A percentile compares a stretch with the other conserved stretches of the same genome.
Evolutionary conservation across 805 yeast species (phyloP).

Genomic region (Zygotorulaspora florentina): DNA sequence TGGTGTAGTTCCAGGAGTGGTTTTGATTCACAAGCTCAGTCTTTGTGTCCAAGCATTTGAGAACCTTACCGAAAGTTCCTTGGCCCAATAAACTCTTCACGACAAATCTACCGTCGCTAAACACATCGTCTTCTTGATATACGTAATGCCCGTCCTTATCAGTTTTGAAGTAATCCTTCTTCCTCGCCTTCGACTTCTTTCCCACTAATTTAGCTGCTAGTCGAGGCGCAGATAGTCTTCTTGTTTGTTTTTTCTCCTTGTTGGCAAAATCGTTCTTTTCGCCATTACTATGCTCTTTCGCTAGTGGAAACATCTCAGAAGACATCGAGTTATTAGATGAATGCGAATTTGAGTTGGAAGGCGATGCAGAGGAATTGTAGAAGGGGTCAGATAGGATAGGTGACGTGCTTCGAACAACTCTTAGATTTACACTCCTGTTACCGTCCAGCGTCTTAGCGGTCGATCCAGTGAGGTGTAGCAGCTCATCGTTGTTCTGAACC

Average conservation of each 20-base stretch:
- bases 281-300: not conserved
- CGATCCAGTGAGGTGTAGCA: slow-evolving; percentile 32
- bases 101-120: slow-evolving; percentile 62
- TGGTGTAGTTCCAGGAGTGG: slow-evolving; percentile 9
- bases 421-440: slow-evolving; percentile 25
- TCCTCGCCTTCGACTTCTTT: slow-evolving; percentile 11
- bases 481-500: slow-evolving; percentile 31
- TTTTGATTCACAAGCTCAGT: slow-evolving; percentile 32
- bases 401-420: slow-evolving; percentile 21
- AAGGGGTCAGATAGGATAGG: slow-evolving; percentile 15
- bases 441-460: slow-evolving; percentile 32
- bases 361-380: slow-evolving; percentile 14
- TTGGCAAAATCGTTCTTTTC: not conserved
- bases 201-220: slow-evolving; percentile 15
- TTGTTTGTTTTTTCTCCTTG: slow-evolving; percentile 8
- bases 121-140: slow-evolving; percentile 51
- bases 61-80: slow-evolving; percentile 98
- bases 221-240: slow-evolving; percentile 13
- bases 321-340: slow-evolving; percentile 8
- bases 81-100: slow-evolving; percentile 76
- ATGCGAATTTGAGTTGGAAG: slow-evolving; percentile 4
- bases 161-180: slow-evolving; percentile 24
- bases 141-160: slow-evolving; percentile 75
- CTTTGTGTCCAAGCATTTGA: slow-evolving; percentile 74
- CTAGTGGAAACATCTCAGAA: slow-evolving; percentile 6